phyloP scores from a whole-genome alignment of 208 protist species.

The Trypanosoma caninum region DNA sequence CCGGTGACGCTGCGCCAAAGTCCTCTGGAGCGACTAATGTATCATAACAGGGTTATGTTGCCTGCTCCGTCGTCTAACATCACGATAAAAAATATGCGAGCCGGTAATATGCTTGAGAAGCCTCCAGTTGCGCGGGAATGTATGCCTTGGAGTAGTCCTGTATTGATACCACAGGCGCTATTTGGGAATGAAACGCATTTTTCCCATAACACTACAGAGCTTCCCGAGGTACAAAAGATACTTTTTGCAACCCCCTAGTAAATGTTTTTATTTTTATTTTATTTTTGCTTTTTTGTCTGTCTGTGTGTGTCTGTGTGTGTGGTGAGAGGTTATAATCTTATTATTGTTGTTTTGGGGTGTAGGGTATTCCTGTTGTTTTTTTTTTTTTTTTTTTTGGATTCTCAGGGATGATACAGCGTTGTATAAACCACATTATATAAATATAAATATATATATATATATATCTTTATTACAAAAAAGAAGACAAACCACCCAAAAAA shows the following conservation, averaged over 20 bases:
- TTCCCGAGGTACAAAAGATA: slow-evolving; percentile 10
- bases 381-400: no score
- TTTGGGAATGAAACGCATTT: slow-evolving; percentile 4
- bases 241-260: slow-evolving; percentile 12
- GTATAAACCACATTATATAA: not conserved
- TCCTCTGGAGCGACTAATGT: slow-evolving; percentile 15
- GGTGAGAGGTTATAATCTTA: no score
- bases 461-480: no score
- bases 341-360: no score
- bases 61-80: slow-evolving; percentile 1
- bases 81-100: slow-evolving; percentile 14
- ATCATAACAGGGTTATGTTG: not conserved
- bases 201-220: not conserved
- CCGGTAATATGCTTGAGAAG: slow-evolving; percentile 13
- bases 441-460: not conserved
- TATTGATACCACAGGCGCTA: not conserved
- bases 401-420: no score
- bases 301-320: no score
- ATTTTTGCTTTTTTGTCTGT: no score
- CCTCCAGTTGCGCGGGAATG: no score
- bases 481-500: not conserved
- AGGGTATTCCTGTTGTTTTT: no score
- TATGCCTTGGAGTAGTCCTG: not conserved
- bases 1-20: slow-evolving; percentile 13
- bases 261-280: no score